Base-by-base conservation (phyloP, 2,329 filamentous ascomycete genomes). In the Colletotrichum tropicicola region DNA sequence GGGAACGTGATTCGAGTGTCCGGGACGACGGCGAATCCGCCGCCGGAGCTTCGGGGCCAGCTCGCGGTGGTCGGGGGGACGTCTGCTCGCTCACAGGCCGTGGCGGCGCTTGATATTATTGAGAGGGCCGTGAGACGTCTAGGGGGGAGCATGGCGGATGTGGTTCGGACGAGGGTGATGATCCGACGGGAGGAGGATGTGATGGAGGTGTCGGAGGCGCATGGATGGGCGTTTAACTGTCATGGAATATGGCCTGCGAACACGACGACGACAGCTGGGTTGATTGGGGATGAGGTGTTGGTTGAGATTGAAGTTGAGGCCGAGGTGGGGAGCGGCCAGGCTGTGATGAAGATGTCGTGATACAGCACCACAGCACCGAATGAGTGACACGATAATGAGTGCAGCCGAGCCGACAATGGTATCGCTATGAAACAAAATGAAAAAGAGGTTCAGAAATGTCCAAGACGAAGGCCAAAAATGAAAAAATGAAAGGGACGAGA, bases 401-500 rank as follows among this genome's bases (percentile, higher is more conserved):
- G n/a, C n/a, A n/a, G n/a, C n/a, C n/a, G n/a, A n/a, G n/a, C n/a
- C n/a, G n/a, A n/a, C n/a, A n/a, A n/a, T 32, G 30, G 6, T 13
- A 13, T 35, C 30, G n/a, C 2, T 4, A 21, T 2, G 6, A 21
- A 43, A 7, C 6, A 43, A 21, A 43, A 9, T n/a, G n/a, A 19
- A 21, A 19, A 12, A 12, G n/a, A 13, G 8, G 10, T 21, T 35
- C 4, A 19, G 3, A 12, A 41, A 7, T n/a, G 9, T 12, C 10
- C 15, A 17, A 1, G 21, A 13, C 7, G 21, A n/a, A 1, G 15
- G 7, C 4, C 6, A 51, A 63, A 43, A 35, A 21, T 1, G 15
- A 9, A 47, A 61, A 61, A 49, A 45, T 65, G 61, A 65, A 61
- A 65, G 61, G 61, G 61, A 65, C 61, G 61, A 65, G 61, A 65